Conservation (phyloP, 1,139 yeast species). For the Hanseniaspora uvarum region DNA sequence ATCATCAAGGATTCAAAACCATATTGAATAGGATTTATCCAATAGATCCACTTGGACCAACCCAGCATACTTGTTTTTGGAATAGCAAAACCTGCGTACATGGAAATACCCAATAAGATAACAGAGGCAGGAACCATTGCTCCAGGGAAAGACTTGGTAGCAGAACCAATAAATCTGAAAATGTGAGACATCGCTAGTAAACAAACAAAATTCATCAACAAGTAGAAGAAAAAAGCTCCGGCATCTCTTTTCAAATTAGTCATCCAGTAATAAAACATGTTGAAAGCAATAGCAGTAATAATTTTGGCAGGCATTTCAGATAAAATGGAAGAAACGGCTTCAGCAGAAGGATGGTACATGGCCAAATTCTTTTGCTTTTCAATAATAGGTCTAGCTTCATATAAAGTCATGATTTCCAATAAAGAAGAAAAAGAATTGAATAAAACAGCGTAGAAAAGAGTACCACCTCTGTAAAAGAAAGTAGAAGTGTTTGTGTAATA, state of each 20-base stretch:
- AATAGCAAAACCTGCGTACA: conserved; percentile 67
- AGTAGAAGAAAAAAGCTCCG: conserved; percentile 61
- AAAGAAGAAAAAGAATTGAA: conserved; percentile 69
- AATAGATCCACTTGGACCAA: conserved; percentile 75
- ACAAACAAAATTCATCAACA: conserved; percentile 43
- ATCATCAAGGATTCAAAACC: conserved; percentile 59
- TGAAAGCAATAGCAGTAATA: conserved; percentile 46
- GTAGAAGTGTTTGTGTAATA: conserved; percentile 37
- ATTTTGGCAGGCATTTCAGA: conserved; percentile 61
- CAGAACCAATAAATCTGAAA: conserved; percentile 62
- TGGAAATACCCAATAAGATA: conserved; percentile 48
- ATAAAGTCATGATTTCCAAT: conserved; percentile 59
- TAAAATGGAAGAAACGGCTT: conserved; percentile 58
- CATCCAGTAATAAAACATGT: conserved; percentile 56
- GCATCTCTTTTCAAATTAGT: conserved; percentile 54
- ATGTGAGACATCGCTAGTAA: conserved; percentile 61
- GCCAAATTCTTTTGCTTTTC: conserved; percentile 73
- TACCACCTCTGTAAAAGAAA: conserved; percentile 59
- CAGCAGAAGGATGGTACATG: conserved; percentile 67
- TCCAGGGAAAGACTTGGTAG: conserved; percentile 48
- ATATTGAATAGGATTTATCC: conserved; percentile 60
- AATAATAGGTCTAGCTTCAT: conserved; percentile 66
- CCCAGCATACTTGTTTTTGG: conserved; percentile 60
- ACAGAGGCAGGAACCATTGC: conserved; percentile 68
- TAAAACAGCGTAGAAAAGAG: conserved; percentile 65